phyloP scores from a whole-genome alignment of 768 basidiomycete species.

The Lactifluus subvellereus region DNA sequence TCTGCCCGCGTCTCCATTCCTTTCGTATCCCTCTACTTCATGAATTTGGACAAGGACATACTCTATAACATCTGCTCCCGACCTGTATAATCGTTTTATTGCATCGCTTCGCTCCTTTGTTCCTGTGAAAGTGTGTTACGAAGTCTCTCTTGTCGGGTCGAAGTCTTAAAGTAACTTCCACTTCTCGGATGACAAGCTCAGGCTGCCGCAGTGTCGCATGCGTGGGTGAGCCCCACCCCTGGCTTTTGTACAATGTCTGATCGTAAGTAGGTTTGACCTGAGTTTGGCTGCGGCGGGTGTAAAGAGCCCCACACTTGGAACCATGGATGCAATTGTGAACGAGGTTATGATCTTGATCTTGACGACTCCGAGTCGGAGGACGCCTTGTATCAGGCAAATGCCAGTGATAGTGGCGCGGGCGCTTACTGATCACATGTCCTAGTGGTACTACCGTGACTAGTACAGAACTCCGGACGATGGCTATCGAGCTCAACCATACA shows the following conservation, averaged over 20 bases:
- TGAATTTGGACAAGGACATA: slow-evolving; percentile 7
- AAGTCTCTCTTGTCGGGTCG: background rate
- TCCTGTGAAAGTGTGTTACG: background rate
- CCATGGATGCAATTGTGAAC: no score
- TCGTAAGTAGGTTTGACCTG: background rate
- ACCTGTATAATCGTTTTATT: slow-evolving; percentile 16
- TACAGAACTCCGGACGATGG: no score
- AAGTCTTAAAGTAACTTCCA: background rate
- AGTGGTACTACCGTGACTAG: no score
- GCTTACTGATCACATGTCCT: background rate
- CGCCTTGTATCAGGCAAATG: background rate
- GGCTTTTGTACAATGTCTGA: background rate
- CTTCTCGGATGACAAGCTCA: background rate
- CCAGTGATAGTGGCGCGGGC: background rate
- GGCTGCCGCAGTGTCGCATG: background rate
- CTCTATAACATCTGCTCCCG: slow-evolving; percentile 5
- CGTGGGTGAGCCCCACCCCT: background rate
- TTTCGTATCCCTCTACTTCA: slow-evolving; percentile 4
- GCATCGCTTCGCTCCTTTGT: background rate
- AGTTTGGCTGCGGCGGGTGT: no score
- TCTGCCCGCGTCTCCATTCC: slow-evolving; percentile 1
- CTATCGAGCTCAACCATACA: no score
- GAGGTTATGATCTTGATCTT: no score
- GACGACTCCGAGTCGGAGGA: no score
- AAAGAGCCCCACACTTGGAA: no score